Evolutionary conservation across 495 filamentous ascomycete species (phyloP).

Genomic region (Aspergillus baeticus): DNA sequence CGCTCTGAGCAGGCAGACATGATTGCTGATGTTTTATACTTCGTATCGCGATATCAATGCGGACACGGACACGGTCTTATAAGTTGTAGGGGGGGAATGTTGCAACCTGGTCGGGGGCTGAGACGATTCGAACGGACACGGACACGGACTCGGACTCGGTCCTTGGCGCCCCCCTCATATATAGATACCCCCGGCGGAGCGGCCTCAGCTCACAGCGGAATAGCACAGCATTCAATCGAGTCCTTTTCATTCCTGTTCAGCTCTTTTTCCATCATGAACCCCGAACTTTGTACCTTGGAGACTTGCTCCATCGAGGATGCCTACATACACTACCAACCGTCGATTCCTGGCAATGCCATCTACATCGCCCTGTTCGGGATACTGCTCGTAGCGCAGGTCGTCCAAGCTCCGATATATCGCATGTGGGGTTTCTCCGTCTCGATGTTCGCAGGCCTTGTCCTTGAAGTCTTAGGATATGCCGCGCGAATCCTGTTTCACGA

Average conservation of each 20-base stretch:
- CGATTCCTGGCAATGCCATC: slow-evolving; percentile 33
- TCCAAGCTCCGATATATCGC: slow-evolving; percentile 25
- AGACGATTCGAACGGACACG: not conserved
- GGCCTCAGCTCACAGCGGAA: no score
- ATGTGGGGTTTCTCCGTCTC: slow-evolving; percentile 31
- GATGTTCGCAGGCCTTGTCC: slow-evolving; percentile 26
- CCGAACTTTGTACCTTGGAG: slow-evolving; percentile 27
- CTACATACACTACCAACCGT: slow-evolving; percentile 36
- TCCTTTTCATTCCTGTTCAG: no score
- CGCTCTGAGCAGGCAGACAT: slow-evolving; percentile 2
- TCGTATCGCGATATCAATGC: not conserved
- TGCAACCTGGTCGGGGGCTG: not conserved
- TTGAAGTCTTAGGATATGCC: slow-evolving; percentile 42
- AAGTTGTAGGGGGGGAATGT: not conserved
- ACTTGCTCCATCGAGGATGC: slow-evolving; percentile 34
- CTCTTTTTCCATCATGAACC: not conserved
- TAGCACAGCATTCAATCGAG: no score
- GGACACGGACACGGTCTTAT: slow-evolving; percentile 4
- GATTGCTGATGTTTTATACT: not conserved
- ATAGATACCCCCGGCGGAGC: no score
- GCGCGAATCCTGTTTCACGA: slow-evolving; percentile 38
- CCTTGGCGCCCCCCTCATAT: no score
- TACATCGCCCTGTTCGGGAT: slow-evolving; percentile 33
- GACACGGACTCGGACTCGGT: slow-evolving; percentile 2
- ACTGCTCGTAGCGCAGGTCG: slow-evolving; percentile 29